Percentiles rank a stretch among this genome's conserved stretches.
Evolutionary conservation across 2,329 filamentous ascomycete genomes (phyloP).

Genomic region (Pseudocercospora pini-densiflorae): DNA sequence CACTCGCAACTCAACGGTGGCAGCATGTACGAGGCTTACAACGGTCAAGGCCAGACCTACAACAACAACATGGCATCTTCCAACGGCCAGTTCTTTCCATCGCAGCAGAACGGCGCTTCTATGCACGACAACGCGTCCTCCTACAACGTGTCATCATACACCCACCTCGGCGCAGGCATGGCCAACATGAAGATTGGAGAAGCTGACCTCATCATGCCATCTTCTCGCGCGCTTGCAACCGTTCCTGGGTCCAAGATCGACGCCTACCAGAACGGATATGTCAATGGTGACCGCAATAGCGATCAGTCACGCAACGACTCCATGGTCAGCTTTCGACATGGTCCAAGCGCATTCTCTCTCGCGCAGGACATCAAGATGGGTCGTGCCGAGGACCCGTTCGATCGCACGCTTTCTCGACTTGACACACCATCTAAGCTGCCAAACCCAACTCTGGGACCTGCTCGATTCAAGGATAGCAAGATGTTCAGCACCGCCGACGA

Average conservation of each 20-base stretch:
- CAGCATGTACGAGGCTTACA: neutral
- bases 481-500: constrained; percentile 22
- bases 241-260: neutral
- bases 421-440: constrained; percentile 15
- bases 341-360: constrained; percentile 10
- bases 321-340: neutral
- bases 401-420: constrained; percentile 22
- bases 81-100: neutral
- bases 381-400: constrained; percentile 26
- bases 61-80: neutral
- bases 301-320: constrained; percentile 5
- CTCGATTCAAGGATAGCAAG: constrained; percentile 29
- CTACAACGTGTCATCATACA: neutral
- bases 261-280: neutral
- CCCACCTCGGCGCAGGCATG: constrained; percentile 3
- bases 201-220: constrained; percentile 1
- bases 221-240: neutral
- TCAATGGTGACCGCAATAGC: constrained; percentile 1
- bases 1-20: neutral
- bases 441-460: constrained; percentile 30
- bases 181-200: constrained; percentile 11
- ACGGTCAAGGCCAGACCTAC: neutral
- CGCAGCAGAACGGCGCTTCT: neutral
- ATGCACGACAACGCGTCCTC: neutral
- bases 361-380: constrained; percentile 24